These are phyloP conservation scores for Aristolochia californica DNA, from an alignment of 164 flowering plant genomes.

Conservation along the genomic window DNA sequence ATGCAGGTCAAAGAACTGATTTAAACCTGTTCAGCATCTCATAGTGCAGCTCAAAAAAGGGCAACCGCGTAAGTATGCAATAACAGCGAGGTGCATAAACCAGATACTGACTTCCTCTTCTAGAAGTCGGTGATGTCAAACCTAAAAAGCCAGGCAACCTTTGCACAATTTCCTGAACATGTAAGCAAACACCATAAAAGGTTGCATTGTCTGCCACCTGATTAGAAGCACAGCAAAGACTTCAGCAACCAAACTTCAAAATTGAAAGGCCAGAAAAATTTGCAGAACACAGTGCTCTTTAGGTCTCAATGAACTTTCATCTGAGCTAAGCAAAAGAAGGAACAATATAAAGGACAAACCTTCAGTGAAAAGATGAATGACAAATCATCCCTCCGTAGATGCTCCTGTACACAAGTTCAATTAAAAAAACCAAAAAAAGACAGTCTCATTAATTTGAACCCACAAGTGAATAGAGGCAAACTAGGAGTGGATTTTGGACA, in stretches of 20 bases:
- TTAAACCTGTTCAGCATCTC: constrained; percentile 88
- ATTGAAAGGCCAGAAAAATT: no score
- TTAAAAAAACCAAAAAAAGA: no score
- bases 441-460: no score
- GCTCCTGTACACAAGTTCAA: constrained; percentile 51
- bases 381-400: constrained; percentile 71
- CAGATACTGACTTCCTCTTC: constrained; percentile 49
- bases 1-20: neutral
- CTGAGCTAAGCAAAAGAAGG: neutral
- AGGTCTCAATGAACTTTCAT: neutral
- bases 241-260: no score
- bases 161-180: constrained; percentile 84
- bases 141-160: constrained; percentile 63
- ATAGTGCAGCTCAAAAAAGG: constrained; percentile 89
- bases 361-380: constrained; percentile 80
- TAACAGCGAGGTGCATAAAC: constrained; percentile 96
- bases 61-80: constrained; percentile 80
- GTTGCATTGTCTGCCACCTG: constrained; percentile 85
- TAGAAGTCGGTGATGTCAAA: constrained; percentile 40
- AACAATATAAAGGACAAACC: constrained; percentile 26
- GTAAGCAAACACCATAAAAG: constrained; percentile 90
- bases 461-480: no score
- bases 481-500: no score
- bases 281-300: no score
- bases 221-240: neutral